Conservation (phyloP, 352 stramenopile genomes). For the Pythium rishiriense region DNA sequence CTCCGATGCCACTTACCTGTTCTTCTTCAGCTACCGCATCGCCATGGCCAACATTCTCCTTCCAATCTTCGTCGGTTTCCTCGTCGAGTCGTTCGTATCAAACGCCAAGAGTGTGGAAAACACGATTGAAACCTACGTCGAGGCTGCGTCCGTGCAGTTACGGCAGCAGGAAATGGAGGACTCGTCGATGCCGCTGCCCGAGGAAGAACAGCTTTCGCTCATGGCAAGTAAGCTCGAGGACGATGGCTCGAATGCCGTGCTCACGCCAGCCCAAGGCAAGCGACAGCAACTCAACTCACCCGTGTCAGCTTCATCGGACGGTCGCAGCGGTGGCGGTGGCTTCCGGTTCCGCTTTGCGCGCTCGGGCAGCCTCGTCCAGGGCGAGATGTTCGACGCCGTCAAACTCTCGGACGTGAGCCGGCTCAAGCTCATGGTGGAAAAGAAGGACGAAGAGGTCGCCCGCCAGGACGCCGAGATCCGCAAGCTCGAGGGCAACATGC, state of each 20-base stretch:
- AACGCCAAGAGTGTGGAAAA: slow-evolving; percentile 75
- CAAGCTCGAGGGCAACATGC: slow-evolving; percentile 65
- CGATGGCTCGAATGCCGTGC: slow-evolving; percentile 5
- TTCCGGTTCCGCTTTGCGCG: slow-evolving; percentile 74
- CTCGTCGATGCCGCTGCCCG: slow-evolving; percentile 10
- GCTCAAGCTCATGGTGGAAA: slow-evolving; percentile 61
- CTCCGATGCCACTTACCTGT: slow-evolving; percentile 64
- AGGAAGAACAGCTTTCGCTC: slow-evolving; percentile 61
- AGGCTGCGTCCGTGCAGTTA: slow-evolving; percentile 32
- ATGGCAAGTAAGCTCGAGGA: slow-evolving; percentile 44
- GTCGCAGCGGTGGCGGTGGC: slow-evolving; percentile 34
- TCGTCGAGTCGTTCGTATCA: slow-evolving; percentile 82
- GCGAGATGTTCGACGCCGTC: slow-evolving; percentile 83
- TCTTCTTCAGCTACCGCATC: slow-evolving; percentile 85
- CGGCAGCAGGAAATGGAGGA: slow-evolving; percentile 28
- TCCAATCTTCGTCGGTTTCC: slow-evolving; percentile 85
- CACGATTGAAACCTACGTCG: slow-evolving; percentile 63
- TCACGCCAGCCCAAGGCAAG: slow-evolving; percentile 1
- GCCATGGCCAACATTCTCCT: slow-evolving; percentile 82
- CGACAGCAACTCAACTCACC: slow-evolving; percentile 15
- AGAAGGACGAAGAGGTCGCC: slow-evolving; percentile 69
- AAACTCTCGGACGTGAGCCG: slow-evolving; percentile 74
- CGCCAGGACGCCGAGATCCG: slow-evolving; percentile 64
- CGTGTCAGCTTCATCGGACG: slow-evolving; percentile 42
- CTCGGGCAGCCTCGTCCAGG: slow-evolving; percentile 65